Base-by-base conservation (phyloP, 2,329 filamentous ascomycete genomes). In the Beauveria rudraprayagi region DNA sequence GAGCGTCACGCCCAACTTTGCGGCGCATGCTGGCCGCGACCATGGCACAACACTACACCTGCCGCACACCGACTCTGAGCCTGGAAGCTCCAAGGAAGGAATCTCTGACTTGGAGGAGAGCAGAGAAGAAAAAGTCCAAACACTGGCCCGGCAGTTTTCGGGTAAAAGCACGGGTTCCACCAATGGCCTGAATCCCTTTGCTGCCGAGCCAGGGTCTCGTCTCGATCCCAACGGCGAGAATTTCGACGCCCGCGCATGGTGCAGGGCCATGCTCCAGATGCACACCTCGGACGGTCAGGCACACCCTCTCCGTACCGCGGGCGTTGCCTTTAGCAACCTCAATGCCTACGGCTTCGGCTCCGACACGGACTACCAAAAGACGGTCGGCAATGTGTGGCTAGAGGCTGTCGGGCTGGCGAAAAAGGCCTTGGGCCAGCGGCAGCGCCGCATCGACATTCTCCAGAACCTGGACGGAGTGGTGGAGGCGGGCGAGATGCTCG, bases 401-500 rank as follows among this genome's bases (percentile, higher is more conserved):
- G 66, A 66, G 74, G 83, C 62, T 8, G 34, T 24, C 28, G 34
- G n/a, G 19, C 6, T 41, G 9, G 14, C 30, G 10, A 41, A 14
- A 16, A 22, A 19, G 17, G 11, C 40, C 8, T 14, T 54, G 17
- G 16, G 17, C 51, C 14, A 14, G 26, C n/a, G 19, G 0, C 30
- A 54, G 51, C 17, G n/a, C 34, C n/a, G 30, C 7, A 41, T 54
- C 51, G 34, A 37, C 11, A 37, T 37, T 37, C 34, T 37, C 11
- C 34, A 37, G 11, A 37, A 11, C 34, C 11, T 37, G 34, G 34
- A 37, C 34, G 34, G 34, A 2, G 10, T 37, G 34, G 34, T 37
- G 14, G 34, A 37, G 51, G 30, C 28, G 83, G 81, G 81, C 17
- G 81, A 84, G 72, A 79, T 83, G 77, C 70, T 83, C 28, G 77